Percentiles rank a stretch among this genome's conserved stretches.
phyloP scores from a whole-genome alignment of 148 eudicot species.

The Gaultheria prostrata region DNA sequence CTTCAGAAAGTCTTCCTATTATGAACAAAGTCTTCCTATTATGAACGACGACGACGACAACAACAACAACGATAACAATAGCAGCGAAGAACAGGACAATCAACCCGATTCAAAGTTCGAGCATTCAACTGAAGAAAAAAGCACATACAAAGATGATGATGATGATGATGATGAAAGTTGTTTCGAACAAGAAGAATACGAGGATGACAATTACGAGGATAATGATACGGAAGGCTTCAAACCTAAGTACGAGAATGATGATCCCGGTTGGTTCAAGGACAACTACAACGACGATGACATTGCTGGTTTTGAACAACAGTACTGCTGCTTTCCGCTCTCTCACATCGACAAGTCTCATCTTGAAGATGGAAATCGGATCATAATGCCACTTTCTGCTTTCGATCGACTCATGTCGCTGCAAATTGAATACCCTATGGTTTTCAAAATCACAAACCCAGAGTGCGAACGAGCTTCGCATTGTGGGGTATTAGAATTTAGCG shows the following conservation, averaged over 20 bases:
- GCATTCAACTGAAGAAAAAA: neutral
- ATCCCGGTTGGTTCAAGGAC: neutral
- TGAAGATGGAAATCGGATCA: constrained; percentile 13
- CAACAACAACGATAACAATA: neutral
- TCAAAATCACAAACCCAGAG: constrained; percentile 12
- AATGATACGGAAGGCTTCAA: neutral
- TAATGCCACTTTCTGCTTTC: constrained; percentile 18
- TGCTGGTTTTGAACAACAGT: neutral
- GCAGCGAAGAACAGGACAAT: neutral
- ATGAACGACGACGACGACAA: neutral
- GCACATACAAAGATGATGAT: neutral
- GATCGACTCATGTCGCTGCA: neutral
- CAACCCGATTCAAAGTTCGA: neutral
- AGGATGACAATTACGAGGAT: neutral
- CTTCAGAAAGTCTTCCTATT: neutral
- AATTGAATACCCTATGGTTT: constrained; percentile 9
- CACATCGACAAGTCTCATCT: constrained; percentile 12
- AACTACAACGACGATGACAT: neutral
- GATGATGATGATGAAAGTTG: neutral
- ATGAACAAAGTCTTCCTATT: neutral
- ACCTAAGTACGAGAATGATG: neutral
- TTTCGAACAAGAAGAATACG: neutral
- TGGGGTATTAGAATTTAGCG: constrained; percentile 22
- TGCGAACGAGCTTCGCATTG: constrained; percentile 5
- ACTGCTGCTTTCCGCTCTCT: constrained; percentile 5